Conservation (phyloP, 2,329 filamentous ascomycete genomes). For the Arthrobotrys sphaeroides region DNA sequence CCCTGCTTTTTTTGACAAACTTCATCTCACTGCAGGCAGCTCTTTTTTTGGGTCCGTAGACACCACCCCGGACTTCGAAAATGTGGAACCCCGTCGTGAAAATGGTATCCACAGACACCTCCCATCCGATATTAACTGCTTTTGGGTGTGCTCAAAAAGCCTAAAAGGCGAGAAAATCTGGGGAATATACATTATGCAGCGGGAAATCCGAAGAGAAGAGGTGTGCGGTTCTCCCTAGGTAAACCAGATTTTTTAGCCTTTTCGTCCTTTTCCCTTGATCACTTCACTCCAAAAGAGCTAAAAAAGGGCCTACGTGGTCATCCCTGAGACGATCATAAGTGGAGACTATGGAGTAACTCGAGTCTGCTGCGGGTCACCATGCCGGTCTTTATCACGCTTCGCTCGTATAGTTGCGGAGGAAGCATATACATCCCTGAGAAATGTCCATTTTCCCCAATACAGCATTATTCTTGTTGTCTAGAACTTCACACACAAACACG, state of each 20-base stretch:
- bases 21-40: slow-evolving; percentile 33
- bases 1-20: slow-evolving; percentile 34
- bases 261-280: not conserved
- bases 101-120: slow-evolving; percentile 19
- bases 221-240: not conserved
- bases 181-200: slow-evolving; percentile 53
- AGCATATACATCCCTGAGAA: slow-evolving; percentile 37
- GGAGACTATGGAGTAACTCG: slow-evolving; percentile 34
- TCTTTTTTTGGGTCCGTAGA: slow-evolving; percentile 1
- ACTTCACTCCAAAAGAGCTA: slow-evolving; percentile 6
- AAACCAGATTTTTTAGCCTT: slow-evolving; percentile 1
- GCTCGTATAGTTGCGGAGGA: slow-evolving; percentile 51
- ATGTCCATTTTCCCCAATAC: slow-evolving; percentile 4
- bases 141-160: slow-evolving; percentile 33
- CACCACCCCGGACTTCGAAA: not conserved
- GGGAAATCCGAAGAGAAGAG: slow-evolving; percentile 39
- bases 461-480: slow-evolving; percentile 24
- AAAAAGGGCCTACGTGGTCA: slow-evolving; percentile 52
- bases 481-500: slow-evolving; percentile 32
- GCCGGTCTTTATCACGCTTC: slow-evolving; percentile 23
- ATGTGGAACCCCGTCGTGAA: slow-evolving; percentile 15
- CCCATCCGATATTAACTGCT: slow-evolving; percentile 31
- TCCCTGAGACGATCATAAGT: slow-evolving; percentile 54
- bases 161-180: slow-evolving; percentile 50
- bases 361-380: slow-evolving; percentile 34